Percentiles rank a stretch among this genome's conserved stretches.
Conservation (phyloP, 176 grass and related monocot genomes). For the Oryza longistaminata region DNA sequence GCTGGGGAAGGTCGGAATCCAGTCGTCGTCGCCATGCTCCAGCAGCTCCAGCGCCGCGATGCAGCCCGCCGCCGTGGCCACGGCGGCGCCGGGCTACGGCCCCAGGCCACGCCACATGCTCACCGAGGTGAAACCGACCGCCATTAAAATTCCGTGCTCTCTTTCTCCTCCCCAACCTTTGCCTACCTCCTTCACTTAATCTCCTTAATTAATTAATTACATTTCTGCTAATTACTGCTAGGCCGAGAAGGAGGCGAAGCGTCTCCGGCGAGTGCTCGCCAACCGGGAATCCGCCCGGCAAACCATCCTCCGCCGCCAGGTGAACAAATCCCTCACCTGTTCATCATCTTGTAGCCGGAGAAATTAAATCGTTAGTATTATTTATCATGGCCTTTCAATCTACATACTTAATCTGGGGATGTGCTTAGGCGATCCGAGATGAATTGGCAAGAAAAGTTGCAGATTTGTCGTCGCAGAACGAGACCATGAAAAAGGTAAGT, state of each 20-base stretch:
- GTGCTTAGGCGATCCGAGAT: constrained; percentile 65
- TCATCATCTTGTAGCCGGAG: not conserved
- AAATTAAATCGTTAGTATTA: no score
- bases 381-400: not conserved
- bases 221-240: not conserved
- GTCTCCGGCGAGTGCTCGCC: constrained; percentile 68
- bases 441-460: constrained; percentile 65
- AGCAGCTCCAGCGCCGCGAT: constrained; percentile 35
- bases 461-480: constrained; percentile 69
- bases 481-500: constrained; percentile 73
- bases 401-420: not conserved
- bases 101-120: constrained; percentile 50
- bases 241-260: constrained; percentile 86
- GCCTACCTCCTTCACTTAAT: not conserved
- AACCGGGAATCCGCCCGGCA: constrained; percentile 93
- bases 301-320: constrained; percentile 81
- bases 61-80: not conserved
- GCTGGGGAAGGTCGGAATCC: constrained; percentile 57
- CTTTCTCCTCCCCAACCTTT: not conserved
- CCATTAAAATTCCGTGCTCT: not conserved
- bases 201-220: no score
- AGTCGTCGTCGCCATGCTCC: constrained; percentile 30
- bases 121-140: constrained; percentile 58
- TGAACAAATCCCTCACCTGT: not conserved
- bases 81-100: constrained; percentile 32